Percentiles rank a stretch among this genome's conserved stretches.
These are phyloP conservation scores for Cucurbita moschata DNA, from an alignment of 306 rosid genomes.

Conservation along the genomic window DNA sequence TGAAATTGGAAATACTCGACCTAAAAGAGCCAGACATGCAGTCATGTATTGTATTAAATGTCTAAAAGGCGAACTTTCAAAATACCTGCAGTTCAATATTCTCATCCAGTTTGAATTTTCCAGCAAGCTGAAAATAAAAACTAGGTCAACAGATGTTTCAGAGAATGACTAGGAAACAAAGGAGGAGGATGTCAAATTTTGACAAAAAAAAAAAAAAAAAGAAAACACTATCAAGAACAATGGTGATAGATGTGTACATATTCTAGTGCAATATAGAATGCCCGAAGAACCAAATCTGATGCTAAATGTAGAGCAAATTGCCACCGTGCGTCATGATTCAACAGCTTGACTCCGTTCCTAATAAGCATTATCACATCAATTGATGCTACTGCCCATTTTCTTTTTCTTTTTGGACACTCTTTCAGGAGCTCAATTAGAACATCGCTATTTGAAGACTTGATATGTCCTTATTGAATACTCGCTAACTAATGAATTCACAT, in stretches of 20 bases:
- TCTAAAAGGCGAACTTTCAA: not conserved
- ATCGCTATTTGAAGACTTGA: not conserved
- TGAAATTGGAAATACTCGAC: not conserved
- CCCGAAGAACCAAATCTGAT: not conserved
- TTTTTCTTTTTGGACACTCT: not conserved
- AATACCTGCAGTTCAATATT: conserved; percentile 75
- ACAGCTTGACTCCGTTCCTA: not conserved
- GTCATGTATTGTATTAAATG: not conserved
- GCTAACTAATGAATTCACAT: not conserved
- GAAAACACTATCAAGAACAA: not conserved
- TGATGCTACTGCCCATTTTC: not conserved
- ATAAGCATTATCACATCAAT: not conserved
- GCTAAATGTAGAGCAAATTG: not conserved
- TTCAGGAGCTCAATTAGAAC: not conserved
- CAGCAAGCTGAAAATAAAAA: conserved; percentile 41
- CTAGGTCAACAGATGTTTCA: conserved; percentile 11
- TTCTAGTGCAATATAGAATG: not conserved
- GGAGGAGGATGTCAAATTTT: not conserved
- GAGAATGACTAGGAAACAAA: not conserved
- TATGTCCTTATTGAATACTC: not conserved
- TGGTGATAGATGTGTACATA: not conserved
- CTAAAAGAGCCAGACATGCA: not conserved
- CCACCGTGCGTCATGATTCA: not conserved
- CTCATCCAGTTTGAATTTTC: conserved; percentile 68
- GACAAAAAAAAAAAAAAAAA: not conserved